Percentiles rank a stretch among this genome's conserved stretches.
Conservation (phyloP, 2,329 filamentous ascomycete genomes). For the Colletotrichum gigasporum region DNA sequence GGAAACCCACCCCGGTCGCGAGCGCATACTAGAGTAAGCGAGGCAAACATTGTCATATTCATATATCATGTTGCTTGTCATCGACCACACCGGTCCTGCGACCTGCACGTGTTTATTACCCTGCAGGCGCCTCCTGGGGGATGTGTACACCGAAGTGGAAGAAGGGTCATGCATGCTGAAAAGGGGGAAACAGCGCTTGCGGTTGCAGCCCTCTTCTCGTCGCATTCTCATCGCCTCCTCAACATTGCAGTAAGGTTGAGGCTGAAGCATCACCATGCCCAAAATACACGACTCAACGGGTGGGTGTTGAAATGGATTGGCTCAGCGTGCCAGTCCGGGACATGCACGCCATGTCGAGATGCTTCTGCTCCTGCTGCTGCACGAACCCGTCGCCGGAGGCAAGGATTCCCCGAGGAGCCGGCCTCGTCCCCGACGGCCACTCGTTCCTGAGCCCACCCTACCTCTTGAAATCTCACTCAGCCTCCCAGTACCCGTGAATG, state of each 20-base stretch:
- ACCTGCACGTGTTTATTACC: neutral
- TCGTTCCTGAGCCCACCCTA: conserved; percentile 2
- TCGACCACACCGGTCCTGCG: neutral
- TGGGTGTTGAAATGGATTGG: neutral
- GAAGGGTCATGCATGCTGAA: neutral
- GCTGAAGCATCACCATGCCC: neutral
- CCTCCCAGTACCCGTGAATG: neutral
- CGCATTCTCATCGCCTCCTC: neutral
- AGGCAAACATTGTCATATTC: conserved; percentile 12
- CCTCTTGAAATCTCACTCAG: conserved; percentile 14
- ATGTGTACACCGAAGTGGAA: too few species aligned
- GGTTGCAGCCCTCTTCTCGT: neutral
- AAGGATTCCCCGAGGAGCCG: conserved; percentile 2
- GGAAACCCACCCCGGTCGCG: neutral
- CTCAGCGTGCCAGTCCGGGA: neutral
- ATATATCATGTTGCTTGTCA: neutral
- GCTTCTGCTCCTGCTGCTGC: conserved; percentile 1
- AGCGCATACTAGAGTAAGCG: neutral
- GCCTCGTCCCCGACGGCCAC: neutral
- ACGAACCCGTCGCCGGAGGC: neutral
- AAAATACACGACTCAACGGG: neutral
- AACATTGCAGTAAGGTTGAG: neutral
- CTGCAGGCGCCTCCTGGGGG: neutral
- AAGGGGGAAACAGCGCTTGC: neutral
- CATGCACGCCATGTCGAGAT: neutral